Conservation (phyloP, 257 asterid species). For the Forsythia viridissima region DNA sequence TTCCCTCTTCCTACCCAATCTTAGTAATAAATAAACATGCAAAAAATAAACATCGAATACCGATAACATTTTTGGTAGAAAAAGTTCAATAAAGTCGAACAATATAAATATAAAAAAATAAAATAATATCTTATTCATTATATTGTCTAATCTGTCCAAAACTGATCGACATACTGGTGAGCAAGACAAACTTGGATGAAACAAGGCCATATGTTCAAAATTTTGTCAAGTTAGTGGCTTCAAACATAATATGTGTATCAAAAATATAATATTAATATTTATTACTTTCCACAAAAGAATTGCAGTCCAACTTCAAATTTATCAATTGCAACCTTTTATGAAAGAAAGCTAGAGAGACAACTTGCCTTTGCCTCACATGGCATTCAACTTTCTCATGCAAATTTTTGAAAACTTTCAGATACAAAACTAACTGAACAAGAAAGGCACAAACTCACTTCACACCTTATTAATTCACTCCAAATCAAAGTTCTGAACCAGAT, state of each 20-base stretch:
- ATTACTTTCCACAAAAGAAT: slow-evolving; percentile 44
- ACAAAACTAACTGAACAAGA: slow-evolving; percentile 82
- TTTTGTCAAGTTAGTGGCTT: background rate
- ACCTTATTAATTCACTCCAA: slow-evolving; percentile 42
- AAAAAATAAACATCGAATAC: too few relatives aligned
- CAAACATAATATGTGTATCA: background rate
- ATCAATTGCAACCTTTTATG: slow-evolving; percentile 46
- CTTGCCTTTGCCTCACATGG: slow-evolving; percentile 93
- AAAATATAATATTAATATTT: background rate
- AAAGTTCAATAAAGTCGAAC: background rate
- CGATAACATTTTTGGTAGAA: background rate
- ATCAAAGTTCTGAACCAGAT: background rate
- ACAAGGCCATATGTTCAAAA: background rate
- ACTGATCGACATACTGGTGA: too few relatives aligned
- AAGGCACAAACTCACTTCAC: slow-evolving; percentile 64
- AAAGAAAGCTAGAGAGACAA: slow-evolving; percentile 64
- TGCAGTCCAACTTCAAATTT: slow-evolving; percentile 65
- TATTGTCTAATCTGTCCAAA: background rate
- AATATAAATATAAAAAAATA: background rate
- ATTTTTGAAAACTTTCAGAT: slow-evolving; percentile 38
- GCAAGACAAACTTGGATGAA: background rate
- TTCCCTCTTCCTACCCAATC: background rate
- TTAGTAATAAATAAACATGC: too few relatives aligned
- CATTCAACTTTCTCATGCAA: slow-evolving; percentile 63
- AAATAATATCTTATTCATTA: background rate